phyloP scores from a whole-genome alignment of 108 stramenopile species.

The Nannochloropsis oceanica region DNA sequence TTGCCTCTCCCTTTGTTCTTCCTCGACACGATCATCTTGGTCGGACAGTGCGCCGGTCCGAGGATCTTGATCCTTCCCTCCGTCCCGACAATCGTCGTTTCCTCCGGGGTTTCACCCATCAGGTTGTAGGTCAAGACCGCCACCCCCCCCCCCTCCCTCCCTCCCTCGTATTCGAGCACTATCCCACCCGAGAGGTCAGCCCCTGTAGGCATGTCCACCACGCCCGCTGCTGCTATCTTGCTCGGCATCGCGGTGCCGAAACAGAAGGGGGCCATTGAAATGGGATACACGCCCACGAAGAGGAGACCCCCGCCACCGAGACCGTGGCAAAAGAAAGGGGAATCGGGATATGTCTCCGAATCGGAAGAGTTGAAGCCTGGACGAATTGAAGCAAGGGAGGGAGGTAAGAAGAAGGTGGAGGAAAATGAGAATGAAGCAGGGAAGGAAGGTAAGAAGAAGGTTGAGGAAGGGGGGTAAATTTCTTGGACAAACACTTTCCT shows the following conservation, averaged over 20 bases:
- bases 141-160: not conserved
- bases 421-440: not conserved
- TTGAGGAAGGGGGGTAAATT: not conserved
- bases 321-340: not conserved
- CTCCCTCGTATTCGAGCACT: slow-evolving; percentile 16
- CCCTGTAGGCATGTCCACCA: not conserved
- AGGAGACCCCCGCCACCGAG: slow-evolving; percentile 11
- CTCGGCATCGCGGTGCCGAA: not conserved
- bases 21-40: slow-evolving; percentile 37
- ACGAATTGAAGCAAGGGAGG: not conserved
- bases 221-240: not conserved
- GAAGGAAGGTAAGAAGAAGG: not conserved
- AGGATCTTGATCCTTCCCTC: slow-evolving; percentile 54
- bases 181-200: slow-evolving; percentile 34
- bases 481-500: not conserved
- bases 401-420: not conserved
- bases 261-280: not conserved
- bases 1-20: slow-evolving; percentile 43
- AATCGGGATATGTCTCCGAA: slow-evolving; percentile 5
- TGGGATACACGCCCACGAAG: not conserved
- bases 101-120: slow-evolving; percentile 53
- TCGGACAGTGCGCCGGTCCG: slow-evolving; percentile 58
- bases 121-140: slow-evolving; percentile 13
- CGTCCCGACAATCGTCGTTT: slow-evolving; percentile 50
- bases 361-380: slow-evolving; percentile 12